phyloP scores from a whole-genome alignment of 2,329 filamentous ascomycete genomes.

The Penicillium sp. region DNA sequence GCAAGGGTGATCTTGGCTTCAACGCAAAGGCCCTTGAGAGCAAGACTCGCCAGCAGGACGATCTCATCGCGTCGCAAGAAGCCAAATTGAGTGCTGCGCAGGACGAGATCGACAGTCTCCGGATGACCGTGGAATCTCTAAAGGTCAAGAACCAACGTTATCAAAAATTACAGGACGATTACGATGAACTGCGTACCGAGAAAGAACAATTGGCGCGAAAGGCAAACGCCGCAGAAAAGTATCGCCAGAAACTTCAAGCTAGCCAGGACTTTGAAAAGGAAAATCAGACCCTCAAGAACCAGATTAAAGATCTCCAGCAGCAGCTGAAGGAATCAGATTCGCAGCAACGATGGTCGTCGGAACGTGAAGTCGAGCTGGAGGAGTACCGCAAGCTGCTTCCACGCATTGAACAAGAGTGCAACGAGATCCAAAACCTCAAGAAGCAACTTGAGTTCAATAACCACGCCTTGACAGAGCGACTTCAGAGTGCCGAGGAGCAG shows the following conservation, averaged over 20 bases:
- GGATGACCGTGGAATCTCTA: constrained; percentile 50
- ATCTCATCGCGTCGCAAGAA: constrained; percentile 72
- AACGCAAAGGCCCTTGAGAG: constrained; percentile 48
- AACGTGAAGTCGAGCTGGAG: constrained; percentile 47
- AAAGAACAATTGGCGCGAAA: constrained; percentile 52
- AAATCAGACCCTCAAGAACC: constrained; percentile 50
- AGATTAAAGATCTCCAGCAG: constrained; percentile 52
- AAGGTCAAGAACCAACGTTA: constrained; percentile 51
- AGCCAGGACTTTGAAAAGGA: constrained; percentile 55
- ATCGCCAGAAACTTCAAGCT: constrained; percentile 54
- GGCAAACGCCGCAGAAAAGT: constrained; percentile 55
- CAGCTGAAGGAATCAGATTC: constrained; percentile 52
- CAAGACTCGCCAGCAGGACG: constrained; percentile 66
- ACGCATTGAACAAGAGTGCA: constrained; percentile 53
- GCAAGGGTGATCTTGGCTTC: constrained; percentile 53
- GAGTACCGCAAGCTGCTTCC: constrained; percentile 52
- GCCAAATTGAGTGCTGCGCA: constrained; percentile 61
- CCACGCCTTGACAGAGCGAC: constrained; percentile 50
- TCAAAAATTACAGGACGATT: constrained; percentile 54
- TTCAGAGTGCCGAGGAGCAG: constrained; percentile 49
- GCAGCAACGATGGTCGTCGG: constrained; percentile 45
- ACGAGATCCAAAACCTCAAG: constrained; percentile 53
- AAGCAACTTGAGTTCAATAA: constrained; percentile 55
- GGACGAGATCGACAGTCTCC: constrained; percentile 49
- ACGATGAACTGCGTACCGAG: constrained; percentile 54